Evolutionary conservation across 805 yeast genomes (phyloP), one percentile per base, ranked within the genome.

Genomic region (Wickerhamiella cacticola): DNA sequence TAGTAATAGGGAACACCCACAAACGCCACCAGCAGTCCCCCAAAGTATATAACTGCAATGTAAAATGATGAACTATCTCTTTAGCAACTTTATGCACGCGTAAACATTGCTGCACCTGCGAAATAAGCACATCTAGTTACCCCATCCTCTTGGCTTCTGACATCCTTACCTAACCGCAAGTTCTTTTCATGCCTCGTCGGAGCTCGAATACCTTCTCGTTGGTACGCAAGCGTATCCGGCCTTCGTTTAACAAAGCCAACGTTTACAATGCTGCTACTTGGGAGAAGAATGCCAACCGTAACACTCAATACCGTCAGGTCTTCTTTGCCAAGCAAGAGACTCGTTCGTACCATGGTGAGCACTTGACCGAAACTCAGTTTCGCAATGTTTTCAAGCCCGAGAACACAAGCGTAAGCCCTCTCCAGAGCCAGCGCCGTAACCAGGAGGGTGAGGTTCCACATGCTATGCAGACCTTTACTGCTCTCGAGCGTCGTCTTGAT

Each of bases 301-400:
- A 51, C 66, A 77, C 94, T n/a, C 69, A 85, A 50, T 92, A 73
- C 67, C 95, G 85, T 66, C 95, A 89, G 65, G 86, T 87, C 66
- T 92, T 95, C 89, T 67, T 73, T 5, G 80, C 96, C 45, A 89
- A 92, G 64, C 81, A 78, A 61, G 96, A 88, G 61, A 80, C 96
- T 6, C 77, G 98, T 67, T 81, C 89, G 1, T 89, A 89, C 64
- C 98, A 89, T 63, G 98, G 98, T 57, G 97, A 92, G 60, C 85
- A 82, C 62, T 64, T 89, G 48, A 82, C 89, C 1, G 98, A 92
- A 63, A 69, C 76, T 16, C 77, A 88, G 61, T 83, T 87, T 80
- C 81, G 82, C 60, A 67, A 77, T 7, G 64, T 74, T 44, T 88
- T 89, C 67, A 69, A 78, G 47, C 70, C 72, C 41, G 78, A 80